Evolutionary conservation across 441 rosid genomes (phyloP).

Genomic region (Brassica balearica): DNA sequence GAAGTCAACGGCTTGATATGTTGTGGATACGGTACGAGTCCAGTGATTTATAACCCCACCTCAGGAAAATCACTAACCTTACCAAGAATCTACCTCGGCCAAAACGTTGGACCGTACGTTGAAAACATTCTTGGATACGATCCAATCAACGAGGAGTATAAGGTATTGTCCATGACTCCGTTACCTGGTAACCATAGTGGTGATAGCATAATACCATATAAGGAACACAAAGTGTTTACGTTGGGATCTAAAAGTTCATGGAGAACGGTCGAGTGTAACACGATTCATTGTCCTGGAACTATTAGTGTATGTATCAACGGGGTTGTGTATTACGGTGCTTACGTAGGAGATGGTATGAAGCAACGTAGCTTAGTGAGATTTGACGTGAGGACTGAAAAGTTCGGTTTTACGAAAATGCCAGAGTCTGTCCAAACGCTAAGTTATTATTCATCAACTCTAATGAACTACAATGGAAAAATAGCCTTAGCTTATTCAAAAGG

Average conservation of each 20-base stretch:
- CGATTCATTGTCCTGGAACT: constrained; percentile 15
- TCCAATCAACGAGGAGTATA: constrained; percentile 8
- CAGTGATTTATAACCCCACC: constrained; percentile 2
- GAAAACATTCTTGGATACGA: constrained; percentile 21
- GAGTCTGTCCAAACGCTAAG: constrained; percentile 3
- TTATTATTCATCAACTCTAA: constrained; percentile 17
- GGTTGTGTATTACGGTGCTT: constrained; percentile 24
- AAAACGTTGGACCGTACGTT: constrained; percentile 17
- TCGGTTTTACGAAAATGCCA: constrained; percentile 15
- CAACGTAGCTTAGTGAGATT: constrained; percentile 12
- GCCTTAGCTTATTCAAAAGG: background rate
- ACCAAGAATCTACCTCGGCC: background rate
- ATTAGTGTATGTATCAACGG: constrained; percentile 11
- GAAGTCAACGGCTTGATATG: constrained; percentile 27
- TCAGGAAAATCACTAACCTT: constrained; percentile 11
- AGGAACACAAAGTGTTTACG: constrained; percentile 15
- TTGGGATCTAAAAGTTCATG: constrained; percentile 1
- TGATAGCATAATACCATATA: constrained; percentile 20
- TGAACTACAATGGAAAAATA: constrained; percentile 7
- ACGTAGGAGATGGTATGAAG: constrained; percentile 3
- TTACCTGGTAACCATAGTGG: background rate
- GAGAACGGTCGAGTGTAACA: constrained; percentile 2
- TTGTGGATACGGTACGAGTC: constrained; percentile 18
- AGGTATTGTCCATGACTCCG: constrained; percentile 23
- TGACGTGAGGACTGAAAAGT: constrained; percentile 7